These are phyloP conservation scores for Hibiscus syriacus DNA, from an alignment of 345 rosid genomes.

Conservation along the genomic window DNA sequence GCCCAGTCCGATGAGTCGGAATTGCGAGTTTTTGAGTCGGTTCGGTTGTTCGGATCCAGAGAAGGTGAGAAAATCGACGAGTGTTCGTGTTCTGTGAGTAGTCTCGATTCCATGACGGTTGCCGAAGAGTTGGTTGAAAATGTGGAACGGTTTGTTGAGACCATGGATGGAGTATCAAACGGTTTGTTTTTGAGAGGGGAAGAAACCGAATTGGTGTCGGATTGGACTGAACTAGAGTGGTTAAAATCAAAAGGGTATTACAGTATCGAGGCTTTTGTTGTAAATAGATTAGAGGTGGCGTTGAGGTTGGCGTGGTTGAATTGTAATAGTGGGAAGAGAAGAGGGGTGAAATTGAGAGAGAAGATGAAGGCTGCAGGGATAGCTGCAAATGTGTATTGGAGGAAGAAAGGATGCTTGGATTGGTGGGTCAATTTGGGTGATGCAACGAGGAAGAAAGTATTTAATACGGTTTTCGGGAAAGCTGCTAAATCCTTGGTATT, in stretches of 20 bases:
- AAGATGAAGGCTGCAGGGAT: conserved; percentile 47
- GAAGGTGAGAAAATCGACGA: conserved; percentile 55
- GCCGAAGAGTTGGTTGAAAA: conserved; percentile 46
- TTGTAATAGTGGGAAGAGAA: conserved; percentile 49
- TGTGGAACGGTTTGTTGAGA: conserved; percentile 55
- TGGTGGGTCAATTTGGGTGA: conserved; percentile 80
- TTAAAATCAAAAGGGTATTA: conserved; percentile 82
- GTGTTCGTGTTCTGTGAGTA: conserved; percentile 39
- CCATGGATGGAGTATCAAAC: conserved; percentile 60
- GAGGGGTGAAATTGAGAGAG: conserved; percentile 79
- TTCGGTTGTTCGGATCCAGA: conserved; percentile 51
- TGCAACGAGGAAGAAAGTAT: conserved; percentile 37
- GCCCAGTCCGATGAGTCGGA: conserved; percentile 48
- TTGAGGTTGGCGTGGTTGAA: conserved; percentile 89
- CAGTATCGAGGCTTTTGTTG: conserved; percentile 68
- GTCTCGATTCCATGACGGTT: conserved; percentile 59
- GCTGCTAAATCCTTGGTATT: conserved; percentile 68
- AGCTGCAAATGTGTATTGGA: conserved; percentile 77
- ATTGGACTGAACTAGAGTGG: conserved; percentile 90
- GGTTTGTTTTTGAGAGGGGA: conserved; percentile 78
- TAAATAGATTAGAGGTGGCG: conserved; percentile 74
- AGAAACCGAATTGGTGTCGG: conserved; percentile 53
- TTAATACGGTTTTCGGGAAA: conserved; percentile 47
- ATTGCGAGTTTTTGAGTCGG: conserved; percentile 46
- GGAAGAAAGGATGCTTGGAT: conserved; percentile 75